Evolutionary conservation across 2,329 filamentous ascomycete genomes (phyloP).

Genomic region (Xylariaceae sp.): DNA sequence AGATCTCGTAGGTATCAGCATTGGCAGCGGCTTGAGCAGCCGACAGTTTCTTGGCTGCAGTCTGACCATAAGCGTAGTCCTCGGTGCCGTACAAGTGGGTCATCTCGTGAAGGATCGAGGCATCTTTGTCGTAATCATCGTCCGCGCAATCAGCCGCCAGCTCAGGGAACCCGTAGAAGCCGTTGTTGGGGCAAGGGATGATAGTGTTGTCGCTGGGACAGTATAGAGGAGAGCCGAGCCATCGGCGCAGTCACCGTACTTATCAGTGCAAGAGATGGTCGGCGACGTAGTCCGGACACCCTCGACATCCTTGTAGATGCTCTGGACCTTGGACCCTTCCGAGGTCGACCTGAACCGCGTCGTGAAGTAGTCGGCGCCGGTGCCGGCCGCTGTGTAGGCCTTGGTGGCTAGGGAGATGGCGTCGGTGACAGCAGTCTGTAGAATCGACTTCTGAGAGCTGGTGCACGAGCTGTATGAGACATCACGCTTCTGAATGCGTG

Average conservation of each 20-base stretch:
- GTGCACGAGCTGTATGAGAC: constrained; percentile 16
- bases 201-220: constrained; percentile 16
- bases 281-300: constrained; percentile 18
- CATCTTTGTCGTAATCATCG: constrained; percentile 19
- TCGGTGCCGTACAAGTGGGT: constrained; percentile 20
- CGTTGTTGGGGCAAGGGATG: constrained; percentile 15
- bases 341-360: constrained; percentile 19
- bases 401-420: constrained; percentile 15
- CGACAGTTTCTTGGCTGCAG: constrained; percentile 12
- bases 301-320: constrained; percentile 14
- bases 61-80: constrained; percentile 17
- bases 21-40: constrained; percentile 18
- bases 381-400: constrained; percentile 11
- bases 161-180: constrained; percentile 15
- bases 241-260: constrained; percentile 13
- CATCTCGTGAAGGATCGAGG: constrained; percentile 19
- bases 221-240: constrained; percentile 16
- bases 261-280: constrained; percentile 17
- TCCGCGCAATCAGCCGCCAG: constrained; percentile 10
- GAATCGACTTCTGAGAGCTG: constrained; percentile 12
- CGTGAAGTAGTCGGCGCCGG: constrained; percentile 13
- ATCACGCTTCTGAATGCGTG: constrained; percentile 18
- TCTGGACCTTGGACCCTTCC: constrained; percentile 9
- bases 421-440: constrained; percentile 12
- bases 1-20: constrained; percentile 20